Percentiles rank a stretch among this genome's conserved stretches.
These are phyloP conservation scores for Globisporangium yorkense DNA, from an alignment of 352 stramenopile genomes.

Conservation along the genomic window DNA sequence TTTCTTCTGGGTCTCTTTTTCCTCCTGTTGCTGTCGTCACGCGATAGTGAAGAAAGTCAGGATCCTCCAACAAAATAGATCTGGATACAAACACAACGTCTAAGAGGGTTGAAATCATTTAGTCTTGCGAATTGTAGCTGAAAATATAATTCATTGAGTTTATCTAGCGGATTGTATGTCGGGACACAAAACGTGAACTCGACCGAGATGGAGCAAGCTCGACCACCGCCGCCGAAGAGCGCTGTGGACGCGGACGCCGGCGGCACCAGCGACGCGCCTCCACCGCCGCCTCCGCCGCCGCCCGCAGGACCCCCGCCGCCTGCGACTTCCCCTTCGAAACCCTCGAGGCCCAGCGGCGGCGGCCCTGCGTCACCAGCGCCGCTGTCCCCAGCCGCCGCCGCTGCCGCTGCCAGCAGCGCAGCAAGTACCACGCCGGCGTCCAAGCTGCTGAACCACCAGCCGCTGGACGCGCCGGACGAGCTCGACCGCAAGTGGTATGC, in stretches of 20 bases:
- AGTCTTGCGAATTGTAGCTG: background rate
- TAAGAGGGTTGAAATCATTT: background rate
- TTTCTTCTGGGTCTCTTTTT: background rate
- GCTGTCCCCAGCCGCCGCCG: constrained; percentile 19
- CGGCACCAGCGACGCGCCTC: constrained; percentile 22
- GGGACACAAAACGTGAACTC: background rate
- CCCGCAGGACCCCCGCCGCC: constrained; percentile 13
- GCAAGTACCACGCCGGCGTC: constrained; percentile 39
- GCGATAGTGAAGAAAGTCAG: background rate
- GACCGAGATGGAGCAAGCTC: background rate
- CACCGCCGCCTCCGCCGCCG: constrained; percentile 32
- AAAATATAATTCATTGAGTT: no score
- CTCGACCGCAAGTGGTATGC: constrained; percentile 84
- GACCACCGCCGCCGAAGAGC: background rate
- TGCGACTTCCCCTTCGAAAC: constrained; percentile 5
- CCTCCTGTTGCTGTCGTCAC: background rate
- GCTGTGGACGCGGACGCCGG: constrained; percentile 1
- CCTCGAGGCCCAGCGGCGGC: background rate
- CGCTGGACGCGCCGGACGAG: constrained; percentile 71
- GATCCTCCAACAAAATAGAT: background rate
- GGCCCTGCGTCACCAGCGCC: constrained; percentile 15
- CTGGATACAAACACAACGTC: background rate
- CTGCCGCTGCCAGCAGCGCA: constrained; percentile 17
- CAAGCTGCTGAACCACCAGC: constrained; percentile 66
- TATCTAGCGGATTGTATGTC: background rate